These are phyloP conservation scores for Mycena crocata DNA, from an alignment of 768 basidiomycete genomes.

Conservation along the genomic window DNA sequence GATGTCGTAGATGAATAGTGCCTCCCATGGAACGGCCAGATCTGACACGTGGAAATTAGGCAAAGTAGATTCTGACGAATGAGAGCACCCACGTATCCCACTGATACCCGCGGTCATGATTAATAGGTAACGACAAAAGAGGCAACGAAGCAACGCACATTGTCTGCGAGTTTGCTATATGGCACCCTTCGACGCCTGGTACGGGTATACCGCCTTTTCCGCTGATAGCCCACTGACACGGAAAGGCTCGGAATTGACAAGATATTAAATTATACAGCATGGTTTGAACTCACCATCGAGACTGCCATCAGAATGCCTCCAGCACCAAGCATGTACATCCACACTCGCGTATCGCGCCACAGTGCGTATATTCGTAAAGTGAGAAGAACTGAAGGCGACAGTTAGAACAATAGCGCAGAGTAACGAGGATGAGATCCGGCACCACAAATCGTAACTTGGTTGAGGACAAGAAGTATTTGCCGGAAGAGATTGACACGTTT, in stretches of 20 bases:
- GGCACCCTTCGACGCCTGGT: constrained; percentile 9
- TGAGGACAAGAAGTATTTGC: constrained; percentile 23
- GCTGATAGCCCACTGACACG: constrained; percentile 17
- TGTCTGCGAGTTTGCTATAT: constrained; percentile 8
- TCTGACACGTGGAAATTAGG: background rate
- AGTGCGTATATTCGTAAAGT: constrained; percentile 25
- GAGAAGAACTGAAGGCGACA: background rate
- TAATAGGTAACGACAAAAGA: background rate
- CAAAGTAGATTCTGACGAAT: background rate
- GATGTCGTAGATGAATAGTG: constrained; percentile 23
- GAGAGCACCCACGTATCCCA: constrained; percentile 3
- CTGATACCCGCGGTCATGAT: background rate
- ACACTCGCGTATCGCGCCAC: constrained; percentile 1
- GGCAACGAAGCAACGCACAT: background rate
- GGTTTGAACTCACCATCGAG: constrained; percentile 1
- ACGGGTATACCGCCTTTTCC: constrained; percentile 7
- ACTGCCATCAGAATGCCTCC: constrained; percentile 3
- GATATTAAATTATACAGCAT: background rate
- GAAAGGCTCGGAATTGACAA: background rate
- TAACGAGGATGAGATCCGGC: background rate
- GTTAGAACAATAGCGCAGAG: background rate
- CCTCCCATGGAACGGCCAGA: constrained; percentile 25
- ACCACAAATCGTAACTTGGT: constrained; percentile 21
- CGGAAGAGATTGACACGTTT: constrained; percentile 18
- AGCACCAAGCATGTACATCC: background rate